Evolutionary conservation across 148 eudicot species (phyloP), one percentile per base, ranked within the genome.

Genomic region (Chenopodium formosanum): DNA sequence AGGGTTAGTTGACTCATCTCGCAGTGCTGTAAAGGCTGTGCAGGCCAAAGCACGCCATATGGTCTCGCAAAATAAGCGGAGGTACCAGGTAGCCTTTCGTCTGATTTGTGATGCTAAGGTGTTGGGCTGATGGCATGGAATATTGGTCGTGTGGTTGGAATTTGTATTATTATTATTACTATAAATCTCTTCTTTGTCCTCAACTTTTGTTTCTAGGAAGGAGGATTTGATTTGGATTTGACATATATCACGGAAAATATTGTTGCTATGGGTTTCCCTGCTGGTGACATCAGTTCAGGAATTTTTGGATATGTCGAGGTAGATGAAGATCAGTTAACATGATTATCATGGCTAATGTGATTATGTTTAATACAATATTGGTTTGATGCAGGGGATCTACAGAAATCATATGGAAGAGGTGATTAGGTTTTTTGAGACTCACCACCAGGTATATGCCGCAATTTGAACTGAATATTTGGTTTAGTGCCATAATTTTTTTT

Each of bases 231-330:
- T 87, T 90, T 95, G 83, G 99, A 95, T 86, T 85, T 95, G 94
- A 90, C 97, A 25, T 95, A 95, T 80, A 93, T 95, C 56, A 95
- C 97, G 62, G 97, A 93, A 84, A 95, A 92, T 85, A 86, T 95
- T 58, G 90, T 95, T 82, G 99, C 97, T 63, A 95, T 95, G 99
- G 99, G 99, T 20, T 95, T 95, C 82, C 99, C 99, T 77, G 99
- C 97, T 85, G 99, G 99, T 79, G 99, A 95, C 86, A 84, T 92
- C 85, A 95, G 99, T 73, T 95, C 99, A 73, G 99, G 99, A 46
- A 85, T 95, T 73, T 92, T 93, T 84, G 99, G 97, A 83, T 95
- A 89, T 89, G 89, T 95, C 64, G 99, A 95, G 97, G 99, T 95
- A 90, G 82, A 20, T 25, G 73, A 78, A 34, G 31, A 68, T 75